Evolutionary conservation across 2,329 filamentous ascomycete species (phyloP).

Genomic region (Coniosporium tulheliwenetii): DNA sequence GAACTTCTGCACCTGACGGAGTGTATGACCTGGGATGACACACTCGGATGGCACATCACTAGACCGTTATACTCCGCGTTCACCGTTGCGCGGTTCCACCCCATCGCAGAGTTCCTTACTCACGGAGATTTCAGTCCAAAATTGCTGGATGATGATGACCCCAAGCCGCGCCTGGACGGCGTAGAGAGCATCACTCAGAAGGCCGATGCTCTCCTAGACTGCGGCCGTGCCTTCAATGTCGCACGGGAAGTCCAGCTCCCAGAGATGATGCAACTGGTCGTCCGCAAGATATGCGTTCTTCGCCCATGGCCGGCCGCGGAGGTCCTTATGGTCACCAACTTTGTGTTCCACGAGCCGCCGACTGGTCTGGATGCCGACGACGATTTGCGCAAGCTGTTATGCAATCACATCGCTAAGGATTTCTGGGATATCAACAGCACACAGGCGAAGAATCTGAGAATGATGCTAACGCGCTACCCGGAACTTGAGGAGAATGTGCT

Average conservation of each 20-base stretch:
- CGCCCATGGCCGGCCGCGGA: conserved; percentile 5
- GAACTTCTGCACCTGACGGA: neutral
- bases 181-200: neutral
- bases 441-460: neutral
- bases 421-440: conserved; percentile 5
- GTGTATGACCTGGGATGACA: neutral
- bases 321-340: conserved; percentile 6
- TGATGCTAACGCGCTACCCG: neutral
- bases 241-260: conserved; percentile 10
- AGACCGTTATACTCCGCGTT: conserved; percentile 8
- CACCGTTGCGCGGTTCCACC: conserved; percentile 9
- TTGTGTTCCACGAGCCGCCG: conserved; percentile 5
- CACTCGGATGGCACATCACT: conserved; percentile 7
- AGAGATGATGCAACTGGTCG: conserved; percentile 13
- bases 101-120: conserved; percentile 11
- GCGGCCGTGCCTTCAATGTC: conserved; percentile 10
- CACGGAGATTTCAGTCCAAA: conserved; percentile 9
- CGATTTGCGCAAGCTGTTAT: conserved; percentile 7
- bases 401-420: conserved; percentile 9
- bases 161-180: neutral
- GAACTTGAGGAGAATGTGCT: conserved; percentile 1
- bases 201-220: conserved; percentile 6
- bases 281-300: conserved; percentile 8
- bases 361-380: conserved; percentile 2
- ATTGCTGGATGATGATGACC: conserved; percentile 6